These are phyloP conservation scores for Apiotrichum mycotoxinovorans DNA, from an alignment of 1,284 basidiomycete species.

Conservation along the genomic window DNA sequence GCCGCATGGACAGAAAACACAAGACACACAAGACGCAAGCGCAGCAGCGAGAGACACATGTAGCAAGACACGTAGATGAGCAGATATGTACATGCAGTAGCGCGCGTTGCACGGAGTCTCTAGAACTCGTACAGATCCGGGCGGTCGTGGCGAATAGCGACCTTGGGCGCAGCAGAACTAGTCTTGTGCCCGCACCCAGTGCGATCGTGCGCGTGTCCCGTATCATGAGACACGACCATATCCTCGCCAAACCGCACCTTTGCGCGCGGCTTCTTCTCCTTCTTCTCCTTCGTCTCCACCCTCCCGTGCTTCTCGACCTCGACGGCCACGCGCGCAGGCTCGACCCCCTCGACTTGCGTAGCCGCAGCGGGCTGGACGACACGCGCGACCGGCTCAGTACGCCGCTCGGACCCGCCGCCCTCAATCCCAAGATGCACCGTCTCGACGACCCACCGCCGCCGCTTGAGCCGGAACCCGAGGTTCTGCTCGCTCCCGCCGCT, in stretches of 20 bases:
- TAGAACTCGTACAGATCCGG: constrained; percentile 54
- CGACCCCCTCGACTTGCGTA: not conserved
- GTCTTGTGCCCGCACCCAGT: not conserved
- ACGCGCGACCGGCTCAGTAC: constrained; percentile 54
- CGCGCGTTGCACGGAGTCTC: too few species aligned
- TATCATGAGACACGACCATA: constrained; percentile 11
- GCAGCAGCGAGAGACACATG: too few species aligned
- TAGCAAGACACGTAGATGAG: too few species aligned
- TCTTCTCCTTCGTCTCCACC: not conserved
- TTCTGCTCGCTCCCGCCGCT: constrained; percentile 68
- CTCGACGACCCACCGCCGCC: constrained; percentile 82
- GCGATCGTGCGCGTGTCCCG: constrained; percentile 1
- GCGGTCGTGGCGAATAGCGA: constrained; percentile 45
- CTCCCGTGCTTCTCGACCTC: not conserved
- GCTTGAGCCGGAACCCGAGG: constrained; percentile 86
- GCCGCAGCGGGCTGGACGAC: not conserved
- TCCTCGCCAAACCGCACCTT: constrained; percentile 43
- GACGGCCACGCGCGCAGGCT: not conserved
- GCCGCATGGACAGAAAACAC: too few species aligned
- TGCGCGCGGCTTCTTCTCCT: constrained; percentile 27
- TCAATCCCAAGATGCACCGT: constrained; percentile 90
- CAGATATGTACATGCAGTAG: too few species aligned
- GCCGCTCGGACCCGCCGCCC: constrained; percentile 80
- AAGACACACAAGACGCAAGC: too few species aligned
- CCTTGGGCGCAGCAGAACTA: constrained; percentile 12